Base-by-base conservation (phyloP, 768 basidiomycete species). In the Rossbeevera mucosa region DNA sequence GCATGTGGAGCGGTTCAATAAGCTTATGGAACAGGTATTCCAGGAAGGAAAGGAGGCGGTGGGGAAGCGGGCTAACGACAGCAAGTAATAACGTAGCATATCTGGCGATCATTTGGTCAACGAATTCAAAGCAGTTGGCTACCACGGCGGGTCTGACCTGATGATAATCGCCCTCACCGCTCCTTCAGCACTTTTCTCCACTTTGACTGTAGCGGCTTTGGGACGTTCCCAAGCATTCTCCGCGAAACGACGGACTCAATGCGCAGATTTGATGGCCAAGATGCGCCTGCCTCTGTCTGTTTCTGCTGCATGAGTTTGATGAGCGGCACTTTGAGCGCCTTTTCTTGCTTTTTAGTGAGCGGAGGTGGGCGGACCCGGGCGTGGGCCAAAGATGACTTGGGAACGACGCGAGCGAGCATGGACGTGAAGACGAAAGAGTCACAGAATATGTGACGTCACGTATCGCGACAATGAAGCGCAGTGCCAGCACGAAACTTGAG, bases 21-120 rank as follows among this genome's bases (percentile, higher is more conserved):
- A 60, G 9, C 61, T 86, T 12, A 54, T 91, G 33, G 81, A 85
- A 65, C 72, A 73, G 47, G 76, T 77, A 2, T 78, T 83, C 54
- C 66, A 71, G 40, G 81, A 88, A 61, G 85, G 82, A 9, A 56
- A 30, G 18, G 33, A 52, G 20, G 57, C 50, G 0, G 31, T 47
- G 33, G 20, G 18, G n/a, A n/a, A 29, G 30, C 28, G 2, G 21
- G 31, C 28, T 1, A 21, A 8, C 20, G 18, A 28, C 22, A 42
- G 42, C 12, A 31, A 21, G 36, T 28, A 18, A 24, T 25, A 21
- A n/a, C 9, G 18, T 30, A 36, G 25, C 26, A 26, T 22, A 33
- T 33, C 53, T 62, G 47, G 12, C 14, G 3, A 29, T 12, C 36
- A 26, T 14, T 14, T 9, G 14, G 20, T 50, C 22, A 50, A 45